Evolutionary conservation across 805 yeast species (phyloP).

Genomic region (Peterozyma toletana): DNA sequence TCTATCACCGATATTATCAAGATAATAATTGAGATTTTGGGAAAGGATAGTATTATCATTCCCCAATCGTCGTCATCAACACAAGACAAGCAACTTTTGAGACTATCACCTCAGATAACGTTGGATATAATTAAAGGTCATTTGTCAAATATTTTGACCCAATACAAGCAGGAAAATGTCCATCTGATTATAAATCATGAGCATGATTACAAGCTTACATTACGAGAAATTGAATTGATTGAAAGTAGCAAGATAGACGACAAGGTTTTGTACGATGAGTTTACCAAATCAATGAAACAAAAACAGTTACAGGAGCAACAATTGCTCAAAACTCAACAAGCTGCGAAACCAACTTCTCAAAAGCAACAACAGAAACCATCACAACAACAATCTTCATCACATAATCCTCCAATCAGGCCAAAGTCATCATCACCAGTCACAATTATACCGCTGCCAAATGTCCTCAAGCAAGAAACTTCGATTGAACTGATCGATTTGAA

Average conservation of each 20-base stretch:
- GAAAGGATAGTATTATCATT: constrained; percentile 16
- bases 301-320: constrained; percentile 9
- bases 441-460: neutral
- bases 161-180: constrained; percentile 23
- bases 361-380: constrained; percentile 7
- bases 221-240: constrained; percentile 30
- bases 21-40: constrained; percentile 25
- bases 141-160: constrained; percentile 23
- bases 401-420: neutral
- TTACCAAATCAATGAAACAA: constrained; percentile 12
- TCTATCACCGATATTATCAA: constrained; percentile 27
- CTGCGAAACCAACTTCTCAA: constrained; percentile 4
- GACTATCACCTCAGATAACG: constrained; percentile 21
- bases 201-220: constrained; percentile 23
- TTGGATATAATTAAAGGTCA: constrained; percentile 24
- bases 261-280: constrained; percentile 20
- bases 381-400: neutral
- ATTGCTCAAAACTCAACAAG: constrained; percentile 3
- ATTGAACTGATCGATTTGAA: too few relatives aligned
- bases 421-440: constrained; percentile 1
- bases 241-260: constrained; percentile 34
- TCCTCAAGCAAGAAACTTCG: too few relatives aligned
- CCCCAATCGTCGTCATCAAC: constrained; percentile 9
- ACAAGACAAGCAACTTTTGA: constrained; percentile 20
- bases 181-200: constrained; percentile 31